Percentiles rank a stretch among this genome's conserved stretches.
Conservation (phyloP, 257 asterid genomes). For the Solanum appendiculatum region DNA sequence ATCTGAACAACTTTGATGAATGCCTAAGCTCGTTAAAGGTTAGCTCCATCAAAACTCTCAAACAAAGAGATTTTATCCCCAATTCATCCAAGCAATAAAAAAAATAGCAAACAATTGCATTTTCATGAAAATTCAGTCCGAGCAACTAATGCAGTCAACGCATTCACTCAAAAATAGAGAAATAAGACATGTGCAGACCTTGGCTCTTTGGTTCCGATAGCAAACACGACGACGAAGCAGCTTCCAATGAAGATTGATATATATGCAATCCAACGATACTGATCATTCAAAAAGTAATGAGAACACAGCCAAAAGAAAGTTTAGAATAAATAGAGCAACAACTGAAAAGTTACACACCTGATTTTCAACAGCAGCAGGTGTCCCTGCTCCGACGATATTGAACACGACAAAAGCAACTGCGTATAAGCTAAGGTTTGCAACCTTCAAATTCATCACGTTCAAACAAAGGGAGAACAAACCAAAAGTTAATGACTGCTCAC, state of each 20-base stretch:
- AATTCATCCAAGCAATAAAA: background rate
- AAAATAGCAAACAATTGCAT: background rate
- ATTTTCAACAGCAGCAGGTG: slow-evolving; percentile 40
- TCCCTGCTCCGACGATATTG: slow-evolving; percentile 30
- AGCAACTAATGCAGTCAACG: background rate
- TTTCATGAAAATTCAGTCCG: background rate
- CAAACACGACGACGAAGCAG: slow-evolving; percentile 63
- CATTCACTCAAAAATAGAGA: slow-evolving; percentile 1
- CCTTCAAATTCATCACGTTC: slow-evolving; percentile 25
- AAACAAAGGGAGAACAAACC: background rate
- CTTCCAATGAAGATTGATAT: slow-evolving; percentile 70
- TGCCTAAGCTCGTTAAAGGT: background rate
- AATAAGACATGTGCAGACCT: slow-evolving; percentile 35
- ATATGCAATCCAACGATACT: slow-evolving; percentile 93
- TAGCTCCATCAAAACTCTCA: background rate
- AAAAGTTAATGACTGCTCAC: background rate
- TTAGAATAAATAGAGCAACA: background rate
- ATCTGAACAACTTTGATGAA: background rate
- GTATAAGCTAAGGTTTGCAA: slow-evolving; percentile 82
- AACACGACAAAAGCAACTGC: slow-evolving; percentile 71
- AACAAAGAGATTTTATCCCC: background rate
- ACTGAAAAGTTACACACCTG: slow-evolving; percentile 36
- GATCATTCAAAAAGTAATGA: slow-evolving; percentile 16
- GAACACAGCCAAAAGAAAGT: background rate
- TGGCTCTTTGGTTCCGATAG: slow-evolving; percentile 81